Conservation (phyloP, 106 monocot genomes). For the Apostasia ramifera region DNA sequence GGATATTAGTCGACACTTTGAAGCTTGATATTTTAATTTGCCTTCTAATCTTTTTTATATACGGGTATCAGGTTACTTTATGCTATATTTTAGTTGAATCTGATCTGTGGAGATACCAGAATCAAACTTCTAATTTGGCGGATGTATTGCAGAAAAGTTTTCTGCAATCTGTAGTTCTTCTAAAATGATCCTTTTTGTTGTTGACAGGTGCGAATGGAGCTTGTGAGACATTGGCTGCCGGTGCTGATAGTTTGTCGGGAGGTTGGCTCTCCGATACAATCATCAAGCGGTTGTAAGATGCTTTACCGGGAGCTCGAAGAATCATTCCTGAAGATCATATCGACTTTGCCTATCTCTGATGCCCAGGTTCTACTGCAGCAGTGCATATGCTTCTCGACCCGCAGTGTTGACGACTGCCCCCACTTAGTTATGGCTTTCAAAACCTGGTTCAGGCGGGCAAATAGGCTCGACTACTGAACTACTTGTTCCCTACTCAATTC, state of each 20-base stretch:
- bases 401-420: constrained; percentile 66
- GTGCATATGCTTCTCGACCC: constrained; percentile 84
- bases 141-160: background rate
- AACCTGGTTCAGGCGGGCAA: constrained; percentile 84
- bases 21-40: no score
- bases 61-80: no score
- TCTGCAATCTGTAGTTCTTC: background rate
- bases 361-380: constrained; percentile 70
- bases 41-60: no score
- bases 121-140: no score
- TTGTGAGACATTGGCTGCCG: constrained; percentile 86
- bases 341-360: constrained; percentile 71
- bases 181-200: background rate
- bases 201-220: constrained; percentile 71
- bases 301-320: constrained; percentile 84
- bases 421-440: constrained; percentile 74
- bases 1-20: no score
- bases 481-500: no score
- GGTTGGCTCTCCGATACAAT: constrained; percentile 31
- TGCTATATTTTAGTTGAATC: no score
- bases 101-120: no score
- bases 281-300: constrained; percentile 37
- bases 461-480: constrained; percentile 1
- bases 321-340: constrained; percentile 84
- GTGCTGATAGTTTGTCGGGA: constrained; percentile 86